Evolutionary conservation across 257 asterid species (phyloP), one percentile per base, ranked within the genome.

Genomic region (Anisodus tanguticus): DNA sequence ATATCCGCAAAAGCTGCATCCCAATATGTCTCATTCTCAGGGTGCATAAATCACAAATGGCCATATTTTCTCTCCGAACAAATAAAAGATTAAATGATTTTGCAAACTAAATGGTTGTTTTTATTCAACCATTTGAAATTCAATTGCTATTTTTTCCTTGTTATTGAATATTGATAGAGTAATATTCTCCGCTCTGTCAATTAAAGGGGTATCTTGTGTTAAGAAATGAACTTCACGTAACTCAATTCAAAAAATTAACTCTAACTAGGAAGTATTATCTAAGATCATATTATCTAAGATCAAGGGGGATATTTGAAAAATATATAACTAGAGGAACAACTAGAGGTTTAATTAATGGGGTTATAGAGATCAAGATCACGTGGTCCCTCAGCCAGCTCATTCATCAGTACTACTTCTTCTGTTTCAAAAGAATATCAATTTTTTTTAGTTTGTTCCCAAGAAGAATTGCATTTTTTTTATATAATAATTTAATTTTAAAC

Each of bases 371-470:
- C n/a, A 9, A 71, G 81, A 68, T 83, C 84, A 88, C 78, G 86
- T 85, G 89, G 85, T 69, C 81, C 83, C 78, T 11, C 45, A 67
- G 84, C 84, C 90, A 87, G 85, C 86, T 84, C 85, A 83, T 45
- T 62, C 12, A 63, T 68, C n/a, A 3, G 53, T 68, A 53, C 2
- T 68, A 68, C 26, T 68, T 31, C 35, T 31, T 31, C 1, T 31
- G 35, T 31, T 31, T 31, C 35, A 31, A 31, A 31, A 22, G 26
- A 22, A 22, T 22, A 22, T 22, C 26, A 22, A 22, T 22, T 22
- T 22, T 22, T 22, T 22, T 22, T 22, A 22, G 26, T 22, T 22
- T 22, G 0, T 22, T 22, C 35, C 35, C 35, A 31, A 31, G 35
- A 31, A 31, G 1, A 31, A 31, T 31, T 1, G 1, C 35, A 31